phyloP scores from a whole-genome alignment of 208 protist genomes.

The Trypanosoma caninum region DNA sequence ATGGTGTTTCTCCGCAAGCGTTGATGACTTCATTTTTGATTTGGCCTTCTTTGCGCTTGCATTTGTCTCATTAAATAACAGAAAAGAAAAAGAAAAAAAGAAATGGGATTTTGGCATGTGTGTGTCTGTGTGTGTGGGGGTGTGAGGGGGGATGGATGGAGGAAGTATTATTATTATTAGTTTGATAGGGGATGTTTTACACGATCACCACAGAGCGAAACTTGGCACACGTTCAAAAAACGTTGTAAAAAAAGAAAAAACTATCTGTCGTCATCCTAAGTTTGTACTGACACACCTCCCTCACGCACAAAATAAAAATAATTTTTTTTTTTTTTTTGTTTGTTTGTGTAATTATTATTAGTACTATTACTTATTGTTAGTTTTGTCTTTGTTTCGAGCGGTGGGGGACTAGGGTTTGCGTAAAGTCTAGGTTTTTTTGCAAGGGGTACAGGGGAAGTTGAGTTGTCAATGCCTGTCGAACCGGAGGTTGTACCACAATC shows the following conservation, averaged over 20 bases:
- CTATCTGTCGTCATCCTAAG: neutral
- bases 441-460: neutral
- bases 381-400: neutral
- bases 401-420: neutral
- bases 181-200: too few relatives aligned
- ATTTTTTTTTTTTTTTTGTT: neutral
- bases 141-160: too few relatives aligned
- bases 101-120: too few relatives aligned
- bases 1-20: slow-evolving; percentile 92
- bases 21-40: slow-evolving; percentile 25
- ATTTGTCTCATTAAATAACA: slow-evolving; percentile 18
- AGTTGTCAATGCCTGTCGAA: slow-evolving; percentile 64
- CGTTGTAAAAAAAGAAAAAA: neutral
- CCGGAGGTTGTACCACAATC: slow-evolving; percentile 78
- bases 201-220: too few relatives aligned
- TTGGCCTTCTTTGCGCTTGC: slow-evolving; percentile 15
- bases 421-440: neutral
- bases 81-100: slow-evolving; percentile 7
- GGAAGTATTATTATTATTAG: too few relatives aligned
- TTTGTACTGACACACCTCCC: neutral
- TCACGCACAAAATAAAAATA: neutral
- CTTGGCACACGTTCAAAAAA: too few relatives aligned
- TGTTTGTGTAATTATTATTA: neutral
- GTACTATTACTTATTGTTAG: neutral
- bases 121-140: neutral